A percentile compares a stretch with the other conserved stretches of the same genome.
These are phyloP conservation scores for Penicillium crustosum DNA, from an alignment of 2,329 filamentous ascomycete genomes.

Conservation along the genomic window DNA sequence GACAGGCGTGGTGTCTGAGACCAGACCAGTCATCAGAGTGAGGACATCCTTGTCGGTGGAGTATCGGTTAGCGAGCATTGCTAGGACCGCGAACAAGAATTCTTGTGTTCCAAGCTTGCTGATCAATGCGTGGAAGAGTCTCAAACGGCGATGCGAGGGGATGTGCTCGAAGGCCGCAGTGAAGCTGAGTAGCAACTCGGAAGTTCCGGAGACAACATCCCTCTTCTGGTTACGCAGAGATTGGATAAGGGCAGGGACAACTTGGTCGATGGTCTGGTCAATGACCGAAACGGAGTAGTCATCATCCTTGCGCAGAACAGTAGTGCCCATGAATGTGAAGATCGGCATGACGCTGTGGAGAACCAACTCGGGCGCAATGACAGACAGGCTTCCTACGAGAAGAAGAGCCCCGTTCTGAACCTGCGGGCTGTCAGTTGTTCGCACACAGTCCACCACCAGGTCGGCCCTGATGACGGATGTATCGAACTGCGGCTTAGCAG, in stretches of 20 bases:
- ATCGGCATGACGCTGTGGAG: conserved; percentile 98
- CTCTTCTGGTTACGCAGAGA: conserved; percentile 78
- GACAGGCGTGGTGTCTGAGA: conserved; percentile 69
- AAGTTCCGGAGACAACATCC: conserved; percentile 75
- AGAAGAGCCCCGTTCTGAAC: conserved; percentile 91
- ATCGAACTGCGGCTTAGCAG: conserved; percentile 60
- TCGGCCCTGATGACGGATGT: conserved; percentile 80
- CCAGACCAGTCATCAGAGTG: conserved; percentile 72
- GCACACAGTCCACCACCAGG: conserved; percentile 88
- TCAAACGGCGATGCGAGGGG: conserved; percentile 77
- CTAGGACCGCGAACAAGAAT: conserved; percentile 81
- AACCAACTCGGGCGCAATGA: conserved; percentile 84
- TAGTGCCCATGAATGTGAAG: conserved; percentile 96
- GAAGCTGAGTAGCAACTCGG: conserved; percentile 91
- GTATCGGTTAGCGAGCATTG: conserved; percentile 89
- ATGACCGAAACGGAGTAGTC: conserved; percentile 97
- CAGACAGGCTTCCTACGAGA: conserved; percentile 81
- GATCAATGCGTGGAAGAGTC: conserved; percentile 80
- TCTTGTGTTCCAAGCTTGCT: conserved; percentile 82
- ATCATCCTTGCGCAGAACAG: conserved; percentile 86
- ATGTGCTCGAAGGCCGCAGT: conserved; percentile 96
- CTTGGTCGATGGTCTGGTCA: conserved; percentile 87
- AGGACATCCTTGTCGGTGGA: conserved; percentile 71
- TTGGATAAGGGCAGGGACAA: conserved; percentile 85
- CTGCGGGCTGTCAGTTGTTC: conserved; percentile 85